phyloP scores from a whole-genome alignment of 805 yeast genomes.

The Ogataea pignaliae region DNA sequence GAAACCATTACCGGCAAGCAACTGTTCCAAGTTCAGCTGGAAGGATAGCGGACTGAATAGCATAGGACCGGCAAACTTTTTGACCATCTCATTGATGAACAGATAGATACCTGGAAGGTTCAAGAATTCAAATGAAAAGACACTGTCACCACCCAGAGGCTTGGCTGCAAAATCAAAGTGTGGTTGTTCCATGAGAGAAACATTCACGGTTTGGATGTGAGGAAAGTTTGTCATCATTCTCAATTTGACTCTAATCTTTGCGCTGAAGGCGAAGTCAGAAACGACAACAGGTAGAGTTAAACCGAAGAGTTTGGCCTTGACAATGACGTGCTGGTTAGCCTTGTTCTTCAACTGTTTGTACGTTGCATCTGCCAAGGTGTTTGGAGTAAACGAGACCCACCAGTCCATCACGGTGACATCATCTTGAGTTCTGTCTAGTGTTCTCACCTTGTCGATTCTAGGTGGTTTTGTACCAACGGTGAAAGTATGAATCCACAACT shows the following conservation, averaged over 20 bases:
- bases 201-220: conserved; percentile 85
- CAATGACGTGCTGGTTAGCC: conserved; percentile 75
- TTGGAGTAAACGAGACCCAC: conserved; percentile 92
- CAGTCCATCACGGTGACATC: conserved; percentile 98
- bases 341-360: conserved; percentile 79
- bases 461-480: conserved; percentile 97
- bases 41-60: conserved; percentile 86
- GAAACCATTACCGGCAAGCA: conserved; percentile 75
- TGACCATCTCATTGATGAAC: conserved; percentile 78
- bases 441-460: conserved; percentile 83
- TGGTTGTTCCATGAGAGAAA: conserved; percentile 83
- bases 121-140: conserved; percentile 84
- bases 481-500: conserved; percentile 80
- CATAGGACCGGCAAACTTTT: conserved; percentile 85
- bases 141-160: conserved; percentile 70
- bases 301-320: conserved; percentile 82
- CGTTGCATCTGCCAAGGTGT: conserved; percentile 77
- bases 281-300: conserved; percentile 74
- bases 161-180: conserved; percentile 78
- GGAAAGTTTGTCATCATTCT: conserved; percentile 91
- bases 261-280: conserved; percentile 73
- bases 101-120: conserved; percentile 83
- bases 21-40: conserved; percentile 87
- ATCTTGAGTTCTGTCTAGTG: conserved; percentile 82
- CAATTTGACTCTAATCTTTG: conserved; percentile 71